Percentiles rank a stretch among this genome's conserved stretches.
Evolutionary conservation across 495 filamentous ascomycete species (phyloP).

Genomic region (Xylona heveae): DNA sequence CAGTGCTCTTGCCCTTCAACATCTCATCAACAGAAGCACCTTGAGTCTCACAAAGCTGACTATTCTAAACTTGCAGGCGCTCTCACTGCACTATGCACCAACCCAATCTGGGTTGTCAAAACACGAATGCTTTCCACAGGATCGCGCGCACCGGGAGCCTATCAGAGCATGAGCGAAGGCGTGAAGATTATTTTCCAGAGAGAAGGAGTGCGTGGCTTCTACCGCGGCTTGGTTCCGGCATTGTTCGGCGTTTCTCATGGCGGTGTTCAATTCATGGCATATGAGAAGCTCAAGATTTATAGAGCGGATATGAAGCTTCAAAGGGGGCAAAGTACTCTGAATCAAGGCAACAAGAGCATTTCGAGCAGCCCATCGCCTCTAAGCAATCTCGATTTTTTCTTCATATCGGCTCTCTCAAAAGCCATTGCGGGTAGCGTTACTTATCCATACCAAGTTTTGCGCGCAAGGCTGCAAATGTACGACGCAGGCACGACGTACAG

Average conservation of each 20-base stretch:
- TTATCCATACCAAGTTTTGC: slow-evolving; percentile 85
- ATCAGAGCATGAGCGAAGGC: slow-evolving; percentile 53
- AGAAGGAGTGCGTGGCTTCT: slow-evolving; percentile 63
- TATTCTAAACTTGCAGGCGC: slow-evolving; percentile 21
- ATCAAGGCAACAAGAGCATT: not conserved
- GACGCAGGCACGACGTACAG: slow-evolving; percentile 48
- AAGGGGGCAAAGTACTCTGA: slow-evolving; percentile 12
- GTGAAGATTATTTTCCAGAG: slow-evolving; percentile 33
- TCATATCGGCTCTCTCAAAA: slow-evolving; percentile 64
- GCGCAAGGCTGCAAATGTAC: slow-evolving; percentile 74
- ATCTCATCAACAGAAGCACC: too few relatives aligned
- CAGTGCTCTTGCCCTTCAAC: too few relatives aligned
- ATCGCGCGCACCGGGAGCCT: slow-evolving; percentile 50
- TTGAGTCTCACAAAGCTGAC: too few relatives aligned
- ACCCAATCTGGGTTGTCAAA: slow-evolving; percentile 97
- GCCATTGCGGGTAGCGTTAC: slow-evolving; percentile 68
- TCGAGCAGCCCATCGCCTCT: slow-evolving; percentile 17
- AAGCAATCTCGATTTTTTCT: slow-evolving; percentile 53
- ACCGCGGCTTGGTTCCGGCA: slow-evolving; percentile 61
- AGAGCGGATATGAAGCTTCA: slow-evolving; percentile 12
- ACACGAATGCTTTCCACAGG: slow-evolving; percentile 89
- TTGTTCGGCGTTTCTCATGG: slow-evolving; percentile 87
- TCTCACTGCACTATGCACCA: slow-evolving; percentile 61
- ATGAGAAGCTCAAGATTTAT: slow-evolving; percentile 63
- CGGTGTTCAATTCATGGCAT: slow-evolving; percentile 88